These are phyloP conservation scores for Xylaria sp. DNA, from an alignment of 2,329 filamentous ascomycete species.

Conservation along the genomic window DNA sequence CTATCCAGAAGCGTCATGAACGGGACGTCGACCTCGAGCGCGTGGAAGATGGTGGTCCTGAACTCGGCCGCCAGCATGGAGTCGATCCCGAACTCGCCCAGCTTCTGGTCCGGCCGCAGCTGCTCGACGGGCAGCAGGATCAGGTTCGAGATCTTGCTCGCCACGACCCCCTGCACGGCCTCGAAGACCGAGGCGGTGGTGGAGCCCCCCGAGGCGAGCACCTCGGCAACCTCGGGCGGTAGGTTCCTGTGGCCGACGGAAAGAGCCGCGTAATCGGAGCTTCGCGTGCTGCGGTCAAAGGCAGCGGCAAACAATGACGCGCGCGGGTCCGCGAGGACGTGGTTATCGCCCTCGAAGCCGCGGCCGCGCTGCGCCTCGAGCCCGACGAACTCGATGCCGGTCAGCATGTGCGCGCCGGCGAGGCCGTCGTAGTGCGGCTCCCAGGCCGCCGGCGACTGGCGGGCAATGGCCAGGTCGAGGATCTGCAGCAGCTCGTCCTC, in stretches of 20 bases:
- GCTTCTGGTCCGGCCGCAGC: neutral
- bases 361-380: constrained; percentile 21
- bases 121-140: neutral
- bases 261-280: neutral
- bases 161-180: neutral
- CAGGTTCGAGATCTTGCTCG: constrained; percentile 2
- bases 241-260: neutral
- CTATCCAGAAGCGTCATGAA: constrained; percentile 2
- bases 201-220: too few relatives aligned
- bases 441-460: neutral
- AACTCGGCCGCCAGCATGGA: constrained; percentile 8
- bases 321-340: constrained; percentile 22
- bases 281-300: constrained; percentile 2
- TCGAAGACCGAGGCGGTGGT: neutral
- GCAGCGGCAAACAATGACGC: constrained; percentile 19
- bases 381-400: constrained; percentile 29
- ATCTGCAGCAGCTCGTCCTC: constrained; percentile 31
- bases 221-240: neutral
- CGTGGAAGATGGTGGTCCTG: neutral
- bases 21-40: constrained; percentile 2
- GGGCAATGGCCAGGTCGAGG: constrained; percentile 30
- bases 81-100: constrained; percentile 3
- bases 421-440: constrained; percentile 3
- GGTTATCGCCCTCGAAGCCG: constrained; percentile 22
- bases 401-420: constrained; percentile 27